A percentile compares a stretch with the other conserved stretches of the same genome.
Conservation (phyloP, 2,329 filamentous ascomycete species). For the Aureobasidium sp. region DNA sequence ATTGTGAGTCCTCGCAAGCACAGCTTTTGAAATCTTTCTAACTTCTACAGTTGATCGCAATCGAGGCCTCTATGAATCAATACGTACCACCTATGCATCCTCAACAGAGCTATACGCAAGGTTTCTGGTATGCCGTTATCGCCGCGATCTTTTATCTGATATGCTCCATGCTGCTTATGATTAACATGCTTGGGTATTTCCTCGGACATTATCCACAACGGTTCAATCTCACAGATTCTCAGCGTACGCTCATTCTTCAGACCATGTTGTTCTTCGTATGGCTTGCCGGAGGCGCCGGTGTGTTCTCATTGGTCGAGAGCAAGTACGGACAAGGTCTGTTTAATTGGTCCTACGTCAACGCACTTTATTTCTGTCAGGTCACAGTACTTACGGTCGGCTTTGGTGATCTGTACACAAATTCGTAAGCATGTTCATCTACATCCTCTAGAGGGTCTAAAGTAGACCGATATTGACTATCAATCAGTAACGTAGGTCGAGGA, state of each 20-base stretch:
- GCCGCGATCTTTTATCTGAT: constrained; percentile 72
- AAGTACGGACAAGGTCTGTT: constrained; percentile 23
- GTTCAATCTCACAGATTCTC: constrained; percentile 68
- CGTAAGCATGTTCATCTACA: too few species aligned
- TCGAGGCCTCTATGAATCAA: constrained; percentile 56
- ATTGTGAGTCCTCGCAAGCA: constrained; percentile 37
- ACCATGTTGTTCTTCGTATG: constrained; percentile 80
- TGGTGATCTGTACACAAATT: constrained; percentile 45
- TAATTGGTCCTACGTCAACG: constrained; percentile 67
- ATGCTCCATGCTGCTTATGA: constrained; percentile 63
- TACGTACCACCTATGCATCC: constrained; percentile 44
- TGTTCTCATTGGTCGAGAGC: constrained; percentile 62
- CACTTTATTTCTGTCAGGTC: constrained; percentile 60
- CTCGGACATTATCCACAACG: constrained; percentile 67
- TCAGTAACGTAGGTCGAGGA: constrained; percentile 51
- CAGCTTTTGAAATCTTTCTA: not conserved
- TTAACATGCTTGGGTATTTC: constrained; percentile 72
- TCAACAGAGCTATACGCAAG: constrained; percentile 60
- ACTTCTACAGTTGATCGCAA: constrained; percentile 48
- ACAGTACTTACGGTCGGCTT: constrained; percentile 54
- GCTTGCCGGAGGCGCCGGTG: constrained; percentile 64
- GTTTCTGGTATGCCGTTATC: constrained; percentile 79
- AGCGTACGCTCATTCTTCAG: constrained; percentile 83
- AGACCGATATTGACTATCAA: constrained; percentile 21
- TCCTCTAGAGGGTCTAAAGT: too few species aligned